Percentiles rank a stretch among this genome's conserved stretches.
These are phyloP conservation scores for Chaetoscypha palmicola DNA, from an alignment of 2,329 filamentous ascomycete genomes.

Conservation along the genomic window DNA sequence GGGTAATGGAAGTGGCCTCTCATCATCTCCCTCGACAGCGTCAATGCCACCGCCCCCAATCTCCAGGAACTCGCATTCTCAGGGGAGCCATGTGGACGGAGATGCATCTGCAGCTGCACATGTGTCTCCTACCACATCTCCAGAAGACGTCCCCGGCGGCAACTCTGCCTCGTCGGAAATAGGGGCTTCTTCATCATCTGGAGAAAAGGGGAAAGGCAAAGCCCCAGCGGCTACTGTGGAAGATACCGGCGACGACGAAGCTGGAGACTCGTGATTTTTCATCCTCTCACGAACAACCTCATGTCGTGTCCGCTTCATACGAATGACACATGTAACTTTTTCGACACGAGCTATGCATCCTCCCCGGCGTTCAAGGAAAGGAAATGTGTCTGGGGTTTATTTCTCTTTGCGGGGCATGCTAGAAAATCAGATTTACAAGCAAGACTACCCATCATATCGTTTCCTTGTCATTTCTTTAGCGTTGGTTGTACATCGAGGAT, in stretches of 20 bases:
- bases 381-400: too few species aligned
- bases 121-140: conserved; percentile 1
- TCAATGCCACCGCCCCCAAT: conserved; percentile 9
- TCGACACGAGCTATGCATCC: too few species aligned
- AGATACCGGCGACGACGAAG: conserved; percentile 38
- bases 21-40: conserved; percentile 2
- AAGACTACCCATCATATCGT: too few species aligned
- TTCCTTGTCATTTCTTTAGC: too few species aligned
- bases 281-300: too few species aligned
- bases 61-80: background rate
- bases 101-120: background rate
- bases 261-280: too few species aligned
- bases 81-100: conserved; percentile 3
- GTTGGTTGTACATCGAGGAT: too few species aligned
- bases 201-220: conserved; percentile 35
- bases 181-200: conserved; percentile 8
- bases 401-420: too few species aligned
- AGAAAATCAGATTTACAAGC: too few species aligned
- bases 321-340: too few species aligned
- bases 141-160: background rate
- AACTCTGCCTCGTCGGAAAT: conserved; percentile 9
- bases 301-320: too few species aligned
- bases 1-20: conserved; percentile 6
- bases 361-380: too few species aligned
- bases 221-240: conserved; percentile 40